Evolutionary conservation across 1,139 yeast species (phyloP).

Genomic region (Saccharomyces hybrid): DNA sequence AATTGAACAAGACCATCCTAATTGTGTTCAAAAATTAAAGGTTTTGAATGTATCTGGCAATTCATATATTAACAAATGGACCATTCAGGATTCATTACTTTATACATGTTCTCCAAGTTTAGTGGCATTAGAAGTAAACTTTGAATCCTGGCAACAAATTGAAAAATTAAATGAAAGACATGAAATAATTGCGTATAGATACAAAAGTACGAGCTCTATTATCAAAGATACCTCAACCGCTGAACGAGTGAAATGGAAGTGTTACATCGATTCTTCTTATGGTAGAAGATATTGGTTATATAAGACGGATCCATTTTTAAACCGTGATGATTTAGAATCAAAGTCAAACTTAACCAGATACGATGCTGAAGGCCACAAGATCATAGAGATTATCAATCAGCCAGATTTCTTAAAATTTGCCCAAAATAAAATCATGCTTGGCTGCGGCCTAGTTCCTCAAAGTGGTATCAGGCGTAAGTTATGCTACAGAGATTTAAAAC

Average conservation of each 20-base stretch:
- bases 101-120: constrained; percentile 36
- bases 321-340: constrained; percentile 30
- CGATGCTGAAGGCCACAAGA: constrained; percentile 59
- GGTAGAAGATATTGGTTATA: constrained; percentile 85
- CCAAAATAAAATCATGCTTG: constrained; percentile 45
- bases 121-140: constrained; percentile 34
- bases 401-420: constrained; percentile 59
- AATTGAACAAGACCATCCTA: constrained; percentile 10
- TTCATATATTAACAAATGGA: constrained; percentile 43
- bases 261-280: constrained; percentile 33
- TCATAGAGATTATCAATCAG: constrained; percentile 45
- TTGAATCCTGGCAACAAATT: constrained; percentile 34
- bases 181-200: constrained; percentile 30
- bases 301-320: constrained; percentile 37
- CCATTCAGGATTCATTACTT: constrained; percentile 43
- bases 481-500: constrained; percentile 27
- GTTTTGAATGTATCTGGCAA: constrained; percentile 48
- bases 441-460: constrained; percentile 29
- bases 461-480: constrained; percentile 23
- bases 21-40: constrained; percentile 29
- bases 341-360: constrained; percentile 39
- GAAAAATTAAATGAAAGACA: constrained; percentile 32
- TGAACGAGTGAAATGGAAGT: constrained; percentile 42
- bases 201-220: constrained; percentile 16
- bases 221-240: constrained; percentile 19